phyloP scores from a whole-genome alignment of 148 eudicot species.

The Dianthus caryophyllus region DNA sequence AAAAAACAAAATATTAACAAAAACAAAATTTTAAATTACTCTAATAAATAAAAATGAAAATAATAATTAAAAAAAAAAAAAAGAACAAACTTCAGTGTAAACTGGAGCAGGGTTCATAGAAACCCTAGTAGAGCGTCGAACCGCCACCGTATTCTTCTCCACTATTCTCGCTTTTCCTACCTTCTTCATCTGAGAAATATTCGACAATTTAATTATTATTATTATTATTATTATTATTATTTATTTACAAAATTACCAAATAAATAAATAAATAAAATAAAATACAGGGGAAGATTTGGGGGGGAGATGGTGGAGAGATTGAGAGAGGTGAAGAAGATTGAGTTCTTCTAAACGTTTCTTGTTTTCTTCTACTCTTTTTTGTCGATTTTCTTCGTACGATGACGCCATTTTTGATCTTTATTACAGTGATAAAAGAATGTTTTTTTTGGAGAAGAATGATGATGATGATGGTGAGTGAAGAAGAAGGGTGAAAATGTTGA shows the following conservation, averaged over 20 bases:
- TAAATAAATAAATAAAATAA: slow-evolving; percentile 8
- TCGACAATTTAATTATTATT: neutral
- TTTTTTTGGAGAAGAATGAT: too few species aligned
- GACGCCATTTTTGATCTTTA: neutral
- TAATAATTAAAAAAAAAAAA: neutral
- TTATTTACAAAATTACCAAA: neutral
- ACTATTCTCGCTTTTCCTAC: slow-evolving; percentile 34
- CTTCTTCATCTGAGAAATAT: slow-evolving; percentile 38
- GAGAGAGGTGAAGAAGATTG: slow-evolving; percentile 59
- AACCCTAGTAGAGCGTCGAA: slow-evolving; percentile 52
- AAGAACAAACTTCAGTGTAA: slow-evolving; percentile 29
- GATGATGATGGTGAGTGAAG: too few species aligned
- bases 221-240: too few species aligned
- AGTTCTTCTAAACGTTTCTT: slow-evolving; percentile 61
- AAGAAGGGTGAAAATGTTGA: too few species aligned
- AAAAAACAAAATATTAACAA: neutral
- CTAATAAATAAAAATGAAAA: too few species aligned
- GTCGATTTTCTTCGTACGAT: slow-evolving; percentile 52
- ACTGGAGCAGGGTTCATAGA: slow-evolving; percentile 45
- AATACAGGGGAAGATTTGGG: slow-evolving; percentile 52
- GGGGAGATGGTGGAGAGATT: slow-evolving; percentile 36
- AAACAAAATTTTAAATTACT: too few species aligned
- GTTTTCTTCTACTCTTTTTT: slow-evolving; percentile 65
- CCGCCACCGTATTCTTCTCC: slow-evolving; percentile 41
- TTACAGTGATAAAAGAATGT: too few species aligned